These are phyloP conservation scores for Candida tunisiensis DNA, from an alignment of 1,139 yeast genomes.

Conservation along the genomic window DNA sequence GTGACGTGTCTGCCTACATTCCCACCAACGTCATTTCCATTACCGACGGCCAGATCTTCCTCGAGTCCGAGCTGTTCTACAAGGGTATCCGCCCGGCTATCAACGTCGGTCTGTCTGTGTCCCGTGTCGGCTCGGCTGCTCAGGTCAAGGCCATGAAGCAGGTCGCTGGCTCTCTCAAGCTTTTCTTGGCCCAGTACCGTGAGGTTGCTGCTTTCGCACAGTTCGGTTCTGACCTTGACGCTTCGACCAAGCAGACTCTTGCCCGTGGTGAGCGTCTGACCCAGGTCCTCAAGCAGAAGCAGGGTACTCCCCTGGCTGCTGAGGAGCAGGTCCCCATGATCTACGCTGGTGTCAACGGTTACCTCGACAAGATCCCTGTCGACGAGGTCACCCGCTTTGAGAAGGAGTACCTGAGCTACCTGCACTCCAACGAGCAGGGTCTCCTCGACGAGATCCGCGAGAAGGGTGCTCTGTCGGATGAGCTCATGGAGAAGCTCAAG, in stretches of 20 bases:
- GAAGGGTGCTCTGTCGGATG: slow-evolving; percentile 85
- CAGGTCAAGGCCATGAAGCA: slow-evolving; percentile 99
- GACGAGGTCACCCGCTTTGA: slow-evolving; percentile 86
- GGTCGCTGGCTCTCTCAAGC: slow-evolving; percentile 99
- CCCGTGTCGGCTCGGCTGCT: slow-evolving; percentile 99
- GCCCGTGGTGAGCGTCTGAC: slow-evolving; percentile 99
- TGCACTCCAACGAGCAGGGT: slow-evolving; percentile 79
- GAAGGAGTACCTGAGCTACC: slow-evolving; percentile 69
- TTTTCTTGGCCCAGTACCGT: slow-evolving; percentile 99
- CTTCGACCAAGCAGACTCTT: slow-evolving; percentile 98
- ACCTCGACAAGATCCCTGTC: slow-evolving; percentile 76
- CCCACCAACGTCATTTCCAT: slow-evolving; percentile 96
- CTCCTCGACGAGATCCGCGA: slow-evolving; percentile 71
- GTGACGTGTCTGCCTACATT: slow-evolving; percentile 97
- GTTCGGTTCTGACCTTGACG: slow-evolving; percentile 99
- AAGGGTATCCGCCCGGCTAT: slow-evolving; percentile 99
- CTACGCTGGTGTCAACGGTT: slow-evolving; percentile 99
- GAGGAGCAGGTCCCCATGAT: slow-evolving; percentile 99
- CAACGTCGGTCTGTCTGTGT: slow-evolving; percentile 98
- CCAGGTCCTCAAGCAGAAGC: slow-evolving; percentile 96
- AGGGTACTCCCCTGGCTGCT: slow-evolving; percentile 92
- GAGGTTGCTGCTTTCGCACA: slow-evolving; percentile 99
- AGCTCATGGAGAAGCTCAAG: slow-evolving; percentile 75
- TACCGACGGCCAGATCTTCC: slow-evolving; percentile 96
- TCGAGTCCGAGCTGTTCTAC: slow-evolving; percentile 99